Evolutionary conservation across 2,329 filamentous ascomycete genomes (phyloP), one percentile per base, ranked within the genome.

Genomic region (Fusarium devonianum): DNA sequence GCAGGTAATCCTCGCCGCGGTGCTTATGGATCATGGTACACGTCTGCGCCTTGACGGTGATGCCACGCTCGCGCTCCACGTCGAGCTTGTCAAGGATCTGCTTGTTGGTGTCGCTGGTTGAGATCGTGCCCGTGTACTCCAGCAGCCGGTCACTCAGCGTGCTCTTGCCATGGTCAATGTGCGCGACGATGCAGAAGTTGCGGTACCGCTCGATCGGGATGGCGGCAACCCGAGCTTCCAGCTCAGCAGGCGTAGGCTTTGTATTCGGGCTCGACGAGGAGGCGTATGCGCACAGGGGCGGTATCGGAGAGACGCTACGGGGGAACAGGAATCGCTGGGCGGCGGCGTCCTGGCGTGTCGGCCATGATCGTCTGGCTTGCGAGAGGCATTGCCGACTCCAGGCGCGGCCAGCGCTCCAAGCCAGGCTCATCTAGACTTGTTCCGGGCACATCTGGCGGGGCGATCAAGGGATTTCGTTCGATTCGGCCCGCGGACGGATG

Each of bases 131-230:
- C 1, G 94, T 99, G 58, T 95, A 79, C 78, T 99, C 94, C 55
- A 99, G 82, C 43, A 99, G 77, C 3, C 94, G 88, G 68, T 99
- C 94, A 61, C 88, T 93, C 42, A 99, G 85, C 4, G 94, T 99
- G 69, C 90, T 96, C 75, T 99, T 99, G 66, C 94, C 94, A 85
- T 99, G 94, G 71, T 99, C 94, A 69, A 99, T 95, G 71, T 99
- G 94, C 8, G 94, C 94, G 40, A 99, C 93, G 67, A 99, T 97
- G 74, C 94, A 99, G 72, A 99, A 99, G 73, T 99, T 99, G 56
- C 94, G 88, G 62, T 85, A 93, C 14, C 89, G 83, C 48, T 88
- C 84, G 65, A 92, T 87, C 3, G 89, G 89, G 44, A 93, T 92
- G 5, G 83, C 84, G 12, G 85, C 78, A 52, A 93, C 92, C 58